Evolutionary conservation across 2,329 filamentous ascomycete species (phyloP).

Genomic region (Myriosclerotinia duriaeana): DNA sequence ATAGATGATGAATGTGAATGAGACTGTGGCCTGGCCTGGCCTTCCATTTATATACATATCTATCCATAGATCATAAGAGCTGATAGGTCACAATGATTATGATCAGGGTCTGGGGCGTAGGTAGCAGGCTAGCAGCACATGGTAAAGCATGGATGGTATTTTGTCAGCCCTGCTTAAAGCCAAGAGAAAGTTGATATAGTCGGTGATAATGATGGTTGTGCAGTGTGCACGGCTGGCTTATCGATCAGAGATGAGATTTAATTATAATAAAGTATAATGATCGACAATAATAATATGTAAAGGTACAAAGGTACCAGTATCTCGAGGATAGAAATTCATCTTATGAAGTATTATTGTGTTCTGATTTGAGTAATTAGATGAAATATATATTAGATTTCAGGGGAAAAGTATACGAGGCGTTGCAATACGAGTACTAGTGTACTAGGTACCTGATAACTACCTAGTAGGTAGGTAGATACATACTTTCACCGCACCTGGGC

Average conservation of each 20-base stretch:
- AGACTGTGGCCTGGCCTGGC: constrained; percentile 4
- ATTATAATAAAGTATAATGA: no score
- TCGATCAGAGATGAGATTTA: no score
- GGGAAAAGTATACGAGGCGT: no score
- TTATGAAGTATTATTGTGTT: no score
- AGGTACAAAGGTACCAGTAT: no score
- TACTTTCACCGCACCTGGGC: neutral
- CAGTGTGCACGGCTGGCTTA: neutral
- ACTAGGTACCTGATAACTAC: no score
- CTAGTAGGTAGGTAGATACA: neutral
- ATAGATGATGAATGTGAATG: neutral
- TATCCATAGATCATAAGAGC: neutral
- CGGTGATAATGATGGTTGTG: neutral
- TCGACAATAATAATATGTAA: no score
- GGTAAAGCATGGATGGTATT: constrained; percentile 4
- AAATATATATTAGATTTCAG: no score
- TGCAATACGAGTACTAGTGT: no score
- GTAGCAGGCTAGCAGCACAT: no score
- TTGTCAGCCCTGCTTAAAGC: constrained; percentile 18
- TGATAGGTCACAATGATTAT: constrained; percentile 1
- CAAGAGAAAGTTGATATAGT: neutral
- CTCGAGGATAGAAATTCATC: no score
- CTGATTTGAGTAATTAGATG: no score
- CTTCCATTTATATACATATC: neutral
- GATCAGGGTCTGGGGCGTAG: constrained; percentile 19